A percentile compares a stretch with the other conserved stretches of the same genome.
Evolutionary conservation across 2,329 filamentous ascomycete genomes (phyloP).

Genomic region (Fusarium sp.): DNA sequence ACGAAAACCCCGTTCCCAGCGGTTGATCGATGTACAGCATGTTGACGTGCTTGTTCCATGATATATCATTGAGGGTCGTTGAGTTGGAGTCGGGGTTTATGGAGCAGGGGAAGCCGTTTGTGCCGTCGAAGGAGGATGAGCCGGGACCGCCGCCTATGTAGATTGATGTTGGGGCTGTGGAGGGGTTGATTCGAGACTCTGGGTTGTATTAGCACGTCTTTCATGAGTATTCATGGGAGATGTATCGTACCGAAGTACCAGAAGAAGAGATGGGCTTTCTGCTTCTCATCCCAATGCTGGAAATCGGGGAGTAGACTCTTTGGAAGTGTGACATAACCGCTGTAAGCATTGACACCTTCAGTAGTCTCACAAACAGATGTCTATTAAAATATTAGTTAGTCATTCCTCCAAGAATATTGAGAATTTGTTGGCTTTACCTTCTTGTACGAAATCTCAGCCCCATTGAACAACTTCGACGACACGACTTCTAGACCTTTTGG

Average conservation of each 20-base stretch:
- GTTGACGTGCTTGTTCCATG: slow-evolving; percentile 66
- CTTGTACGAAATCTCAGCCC: slow-evolving; percentile 42
- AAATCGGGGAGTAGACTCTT: slow-evolving; percentile 46
- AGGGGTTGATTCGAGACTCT: slow-evolving; percentile 50
- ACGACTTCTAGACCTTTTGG: slow-evolving; percentile 5
- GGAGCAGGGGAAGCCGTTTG: slow-evolving; percentile 66
- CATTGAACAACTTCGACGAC: slow-evolving; percentile 22
- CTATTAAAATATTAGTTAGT: neutral
- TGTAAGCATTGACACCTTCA: slow-evolving; percentile 34
- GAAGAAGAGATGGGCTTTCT: slow-evolving; percentile 53
- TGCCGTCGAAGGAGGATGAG: slow-evolving; percentile 67
- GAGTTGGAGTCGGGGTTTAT: slow-evolving; percentile 61
- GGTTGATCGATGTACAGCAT: slow-evolving; percentile 68
- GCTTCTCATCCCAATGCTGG: slow-evolving; percentile 21
- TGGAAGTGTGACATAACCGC: slow-evolving; percentile 41
- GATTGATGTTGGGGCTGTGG: slow-evolving; percentile 54
- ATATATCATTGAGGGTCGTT: slow-evolving; percentile 66
- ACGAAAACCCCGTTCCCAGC: slow-evolving; percentile 74
- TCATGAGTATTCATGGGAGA: accelerated
- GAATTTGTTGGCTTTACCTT: slow-evolving; percentile 16
- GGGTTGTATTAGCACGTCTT: neutral
- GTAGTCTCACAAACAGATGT: slow-evolving; percentile 44
- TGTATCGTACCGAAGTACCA: slow-evolving; percentile 53
- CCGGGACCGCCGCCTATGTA: slow-evolving; percentile 75
- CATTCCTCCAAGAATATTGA: no score